These are phyloP conservation scores for Solanum arcanum DNA, from an alignment of 257 asterid genomes.

Conservation along the genomic window DNA sequence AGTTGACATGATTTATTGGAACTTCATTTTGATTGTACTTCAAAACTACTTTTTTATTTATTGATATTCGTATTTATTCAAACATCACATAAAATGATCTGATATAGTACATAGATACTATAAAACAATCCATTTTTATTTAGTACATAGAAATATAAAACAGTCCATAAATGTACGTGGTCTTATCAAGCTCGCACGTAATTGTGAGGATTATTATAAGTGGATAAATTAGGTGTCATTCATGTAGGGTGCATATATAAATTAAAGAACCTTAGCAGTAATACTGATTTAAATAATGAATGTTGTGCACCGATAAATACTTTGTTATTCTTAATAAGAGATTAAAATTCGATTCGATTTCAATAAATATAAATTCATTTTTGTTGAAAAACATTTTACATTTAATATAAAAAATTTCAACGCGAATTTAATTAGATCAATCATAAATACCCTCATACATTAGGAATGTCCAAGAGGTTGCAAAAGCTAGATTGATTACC, in stretches of 20 bases:
- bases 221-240: background rate
- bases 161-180: background rate
- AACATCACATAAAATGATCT: background rate
- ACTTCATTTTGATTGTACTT: background rate
- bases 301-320: background rate
- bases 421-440: accelerated
- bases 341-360: background rate
- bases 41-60: background rate
- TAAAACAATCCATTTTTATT: background rate
- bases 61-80: background rate
- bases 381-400: background rate
- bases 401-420: background rate
- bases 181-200: background rate
- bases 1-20: too few species aligned
- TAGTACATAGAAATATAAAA: background rate
- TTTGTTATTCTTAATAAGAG: background rate
- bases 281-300: background rate
- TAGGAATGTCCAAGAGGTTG: background rate
- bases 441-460: background rate
- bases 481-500: background rate
- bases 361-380: background rate
- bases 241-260: background rate
- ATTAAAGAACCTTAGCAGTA: background rate
- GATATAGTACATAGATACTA: background rate
- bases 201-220: background rate